Conservation (phyloP, 1,139 yeast species). For the Scheffersomyces titani region DNA sequence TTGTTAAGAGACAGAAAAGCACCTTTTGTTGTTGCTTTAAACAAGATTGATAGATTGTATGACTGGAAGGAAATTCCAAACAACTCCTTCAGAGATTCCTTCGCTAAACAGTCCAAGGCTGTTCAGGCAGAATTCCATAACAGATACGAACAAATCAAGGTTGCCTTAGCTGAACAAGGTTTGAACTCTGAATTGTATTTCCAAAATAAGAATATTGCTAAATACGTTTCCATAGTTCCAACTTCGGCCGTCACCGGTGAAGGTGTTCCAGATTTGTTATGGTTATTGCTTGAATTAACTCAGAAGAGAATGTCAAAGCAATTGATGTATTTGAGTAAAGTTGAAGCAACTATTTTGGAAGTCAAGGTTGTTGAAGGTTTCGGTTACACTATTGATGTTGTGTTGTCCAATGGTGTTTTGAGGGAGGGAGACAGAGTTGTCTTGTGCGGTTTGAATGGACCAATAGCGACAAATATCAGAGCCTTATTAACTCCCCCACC, state of each 20-base stretch:
- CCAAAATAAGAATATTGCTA: slow-evolving; percentile 91
- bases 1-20: slow-evolving; percentile 95
- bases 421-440: slow-evolving; percentile 95
- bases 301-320: slow-evolving; percentile 99
- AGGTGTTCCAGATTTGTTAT: slow-evolving; percentile 98
- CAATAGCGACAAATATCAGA: slow-evolving; percentile 95
- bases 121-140: slow-evolving; percentile 92
- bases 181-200: slow-evolving; percentile 94
- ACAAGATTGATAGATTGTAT: slow-evolving; percentile 95
- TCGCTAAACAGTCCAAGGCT: slow-evolving; percentile 74
- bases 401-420: slow-evolving; percentile 90
- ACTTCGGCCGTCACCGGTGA: slow-evolving; percentile 99
- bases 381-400: slow-evolving; percentile 98
- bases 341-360: slow-evolving; percentile 96
- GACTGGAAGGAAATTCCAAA: slow-evolving; percentile 92
- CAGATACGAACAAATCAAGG: slow-evolving; percentile 80
- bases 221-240: slow-evolving; percentile 94
- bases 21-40: slow-evolving; percentile 94
- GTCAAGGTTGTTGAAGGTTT: slow-evolving; percentile 99
- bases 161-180: slow-evolving; percentile 96
- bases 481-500: slow-evolving; percentile 98
- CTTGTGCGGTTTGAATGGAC: slow-evolving; percentile 97
- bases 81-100: slow-evolving; percentile 94
- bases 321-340: slow-evolving; percentile 90
- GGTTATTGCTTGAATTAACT: slow-evolving; percentile 92